Base-by-base conservation (phyloP, 148 eudicot genomes). In the Oxyria digyna region DNA sequence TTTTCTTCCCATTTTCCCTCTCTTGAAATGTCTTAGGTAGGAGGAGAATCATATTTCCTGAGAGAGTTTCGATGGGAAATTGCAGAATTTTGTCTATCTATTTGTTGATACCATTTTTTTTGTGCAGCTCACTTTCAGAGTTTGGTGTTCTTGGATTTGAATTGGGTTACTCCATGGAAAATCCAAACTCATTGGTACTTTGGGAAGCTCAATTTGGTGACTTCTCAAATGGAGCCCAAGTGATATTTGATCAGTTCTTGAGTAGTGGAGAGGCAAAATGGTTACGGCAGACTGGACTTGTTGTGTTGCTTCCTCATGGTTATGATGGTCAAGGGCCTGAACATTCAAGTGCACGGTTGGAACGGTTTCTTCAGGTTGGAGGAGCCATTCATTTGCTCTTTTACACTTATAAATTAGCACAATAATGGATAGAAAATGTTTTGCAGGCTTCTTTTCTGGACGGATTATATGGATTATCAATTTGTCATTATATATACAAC, bases 311-410 rank as follows among this genome's bases (percentile, higher is more conserved):
- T 24, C 89, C 96, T 72, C 89, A 87, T 81, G 91, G 96, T 71
- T 87, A 83, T 77, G 89, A 87, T 78, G 91, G 91, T 27, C 96
- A 89, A 80, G 91, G 96, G 31, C 91, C 91, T 74, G 96, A 89
- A 66, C 91, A 89, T 78, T 89, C 91, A 52, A 87, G 87, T 81
- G 89, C 87, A 20, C 83, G 91, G 15, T 70, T 87, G 77, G 96
- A 89, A 70, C 91, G 91, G 20, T 87, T 85, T 79, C 96, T 83
- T 75, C 96, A 87, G 91, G 96, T 89, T 3, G 38, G 38, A 35
- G 3, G 38, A 35, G 38, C 38, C 38, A 35, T 2, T 35, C 38
- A 2, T 35, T 35, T 35, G 41, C 41, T 38, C 7, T 38, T 38
- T 35, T 35, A 35, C 38, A 6, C 41, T 38, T n/a, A n/a, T n/a